Conservation (phyloP, 2,329 filamentous ascomycete species). For the Penicillium sclerotiorum region DNA sequence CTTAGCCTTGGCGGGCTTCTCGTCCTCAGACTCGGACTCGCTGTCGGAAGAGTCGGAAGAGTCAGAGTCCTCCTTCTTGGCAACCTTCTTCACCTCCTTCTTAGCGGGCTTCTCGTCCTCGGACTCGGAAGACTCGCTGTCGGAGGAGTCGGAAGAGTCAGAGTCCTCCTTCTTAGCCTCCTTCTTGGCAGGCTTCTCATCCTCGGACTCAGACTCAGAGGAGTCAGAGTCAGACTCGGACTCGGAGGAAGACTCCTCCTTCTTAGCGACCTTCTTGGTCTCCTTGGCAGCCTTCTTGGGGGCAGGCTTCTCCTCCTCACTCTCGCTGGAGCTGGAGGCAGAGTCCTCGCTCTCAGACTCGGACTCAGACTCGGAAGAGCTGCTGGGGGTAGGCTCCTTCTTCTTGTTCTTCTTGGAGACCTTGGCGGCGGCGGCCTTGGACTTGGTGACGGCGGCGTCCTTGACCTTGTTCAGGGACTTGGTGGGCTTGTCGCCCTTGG, state of each 20-base stretch:
- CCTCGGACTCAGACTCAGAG: slow-evolving; percentile 12
- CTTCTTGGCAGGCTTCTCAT: slow-evolving; percentile 40
- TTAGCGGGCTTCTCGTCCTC: slow-evolving; percentile 1
- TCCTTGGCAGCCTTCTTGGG: slow-evolving; percentile 37
- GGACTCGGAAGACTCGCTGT: slow-evolving; percentile 36
- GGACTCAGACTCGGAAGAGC: slow-evolving; percentile 37
- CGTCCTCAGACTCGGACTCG: slow-evolving; percentile 34
- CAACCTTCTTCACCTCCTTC: too few species aligned
- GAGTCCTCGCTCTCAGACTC: slow-evolving; percentile 34
- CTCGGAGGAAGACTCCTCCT: slow-evolving; percentile 38
- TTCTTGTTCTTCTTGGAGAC: slow-evolving; percentile 43
- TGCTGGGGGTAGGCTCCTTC: slow-evolving; percentile 42
- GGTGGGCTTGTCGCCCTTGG: slow-evolving; percentile 44
- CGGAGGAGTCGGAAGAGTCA: slow-evolving; percentile 26
- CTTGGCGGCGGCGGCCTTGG: slow-evolving; percentile 47
- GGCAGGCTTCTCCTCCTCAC: slow-evolving; percentile 40
- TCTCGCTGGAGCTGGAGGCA: slow-evolving; percentile 29
- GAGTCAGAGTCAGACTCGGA: slow-evolving; percentile 36
- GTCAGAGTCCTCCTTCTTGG: slow-evolving; percentile 31
- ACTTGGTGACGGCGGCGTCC: slow-evolving; percentile 49
- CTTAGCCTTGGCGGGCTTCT: slow-evolving; percentile 16
- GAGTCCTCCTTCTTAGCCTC: slow-evolving; percentile 28
- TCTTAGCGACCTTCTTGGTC: slow-evolving; percentile 29
- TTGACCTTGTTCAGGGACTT: slow-evolving; percentile 53
- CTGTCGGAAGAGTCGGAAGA: slow-evolving; percentile 20